Evolutionary conservation across 768 basidiomycete species (phyloP).

Genomic region (Saitozyma podzolica): DNA sequence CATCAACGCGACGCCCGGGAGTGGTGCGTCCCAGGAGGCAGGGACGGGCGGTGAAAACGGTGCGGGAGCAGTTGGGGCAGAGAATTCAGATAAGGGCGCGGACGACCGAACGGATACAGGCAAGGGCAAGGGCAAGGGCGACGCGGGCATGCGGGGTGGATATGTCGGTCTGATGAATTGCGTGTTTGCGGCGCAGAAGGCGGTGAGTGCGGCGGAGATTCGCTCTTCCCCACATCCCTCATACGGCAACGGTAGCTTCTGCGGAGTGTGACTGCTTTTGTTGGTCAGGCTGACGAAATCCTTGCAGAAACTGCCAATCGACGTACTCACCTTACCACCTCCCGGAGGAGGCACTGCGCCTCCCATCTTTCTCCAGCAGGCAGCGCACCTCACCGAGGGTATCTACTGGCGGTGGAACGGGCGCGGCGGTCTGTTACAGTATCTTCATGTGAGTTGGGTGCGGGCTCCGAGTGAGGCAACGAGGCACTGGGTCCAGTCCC

Average conservation of each 20-base stretch:
- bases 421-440: constrained; percentile 34
- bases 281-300: not conserved
- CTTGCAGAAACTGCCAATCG: constrained; percentile 87
- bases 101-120: not conserved
- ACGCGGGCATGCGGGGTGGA: constrained; percentile 55
- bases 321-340: constrained; percentile 77
- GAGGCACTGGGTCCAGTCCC: too few relatives aligned
- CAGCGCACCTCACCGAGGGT: constrained; percentile 90
- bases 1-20: constrained; percentile 84
- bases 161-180: constrained; percentile 99
- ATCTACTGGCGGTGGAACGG: constrained; percentile 70
- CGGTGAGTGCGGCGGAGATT: constrained; percentile 59
- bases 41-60: not conserved
- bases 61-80: not conserved
- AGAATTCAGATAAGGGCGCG: not conserved
- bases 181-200: constrained; percentile 97
- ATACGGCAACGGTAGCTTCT: too few relatives aligned
- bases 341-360: constrained; percentile 71
- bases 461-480: not conserved
- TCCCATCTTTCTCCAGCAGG: constrained; percentile 89
- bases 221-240: too few relatives aligned
- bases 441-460: constrained; percentile 31
- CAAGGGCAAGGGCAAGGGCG: constrained; percentile 10
- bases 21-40: not conserved
- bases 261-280: too few relatives aligned